Evolutionary conservation across 169 alveolate species (phyloP).

Genomic region (Plasmodium cynomolgi): DNA sequence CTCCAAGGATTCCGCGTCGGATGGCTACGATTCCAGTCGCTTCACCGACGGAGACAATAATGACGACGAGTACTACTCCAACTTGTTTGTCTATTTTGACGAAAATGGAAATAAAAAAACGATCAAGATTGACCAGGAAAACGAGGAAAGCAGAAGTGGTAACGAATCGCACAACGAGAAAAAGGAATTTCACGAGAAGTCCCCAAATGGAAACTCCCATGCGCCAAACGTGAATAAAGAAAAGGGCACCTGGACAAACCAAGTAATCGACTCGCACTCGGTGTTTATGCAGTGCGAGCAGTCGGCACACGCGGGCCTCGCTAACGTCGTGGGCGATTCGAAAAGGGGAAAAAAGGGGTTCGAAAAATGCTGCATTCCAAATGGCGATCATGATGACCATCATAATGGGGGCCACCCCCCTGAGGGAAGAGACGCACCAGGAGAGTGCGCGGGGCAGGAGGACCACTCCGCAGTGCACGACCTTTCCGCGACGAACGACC

Average conservation of each 20-base stretch:
- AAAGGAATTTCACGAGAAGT: constrained; percentile 11
- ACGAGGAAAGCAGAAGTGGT: not conserved
- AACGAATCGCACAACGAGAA: not conserved
- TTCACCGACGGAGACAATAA: constrained; percentile 5
- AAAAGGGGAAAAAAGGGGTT: constrained; percentile 21
- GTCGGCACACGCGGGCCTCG: not conserved
- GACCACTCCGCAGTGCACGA: constrained; percentile 6
- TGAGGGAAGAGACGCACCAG: constrained; percentile 55
- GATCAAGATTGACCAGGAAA: constrained; percentile 24
- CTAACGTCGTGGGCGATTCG: constrained; percentile 52
- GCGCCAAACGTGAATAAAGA: constrained; percentile 48
- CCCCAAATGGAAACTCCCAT: constrained; percentile 32
- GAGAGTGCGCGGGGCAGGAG: constrained; percentile 59
- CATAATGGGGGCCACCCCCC: constrained; percentile 74
- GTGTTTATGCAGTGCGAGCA: constrained; percentile 76
- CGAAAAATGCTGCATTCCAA: not conserved
- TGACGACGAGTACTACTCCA: constrained; percentile 51
- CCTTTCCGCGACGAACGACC: too few species aligned
- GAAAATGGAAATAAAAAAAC: constrained; percentile 79
- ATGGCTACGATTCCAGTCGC: constrained; percentile 8
- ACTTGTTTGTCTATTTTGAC: constrained; percentile 42
- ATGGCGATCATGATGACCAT: constrained; percentile 46
- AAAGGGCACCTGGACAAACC: constrained; percentile 60
- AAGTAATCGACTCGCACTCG: constrained; percentile 71
- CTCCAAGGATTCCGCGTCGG: constrained; percentile 6